Base-by-base conservation (phyloP, 805 yeast genomes). In the Yamadazyma phyllophila region DNA sequence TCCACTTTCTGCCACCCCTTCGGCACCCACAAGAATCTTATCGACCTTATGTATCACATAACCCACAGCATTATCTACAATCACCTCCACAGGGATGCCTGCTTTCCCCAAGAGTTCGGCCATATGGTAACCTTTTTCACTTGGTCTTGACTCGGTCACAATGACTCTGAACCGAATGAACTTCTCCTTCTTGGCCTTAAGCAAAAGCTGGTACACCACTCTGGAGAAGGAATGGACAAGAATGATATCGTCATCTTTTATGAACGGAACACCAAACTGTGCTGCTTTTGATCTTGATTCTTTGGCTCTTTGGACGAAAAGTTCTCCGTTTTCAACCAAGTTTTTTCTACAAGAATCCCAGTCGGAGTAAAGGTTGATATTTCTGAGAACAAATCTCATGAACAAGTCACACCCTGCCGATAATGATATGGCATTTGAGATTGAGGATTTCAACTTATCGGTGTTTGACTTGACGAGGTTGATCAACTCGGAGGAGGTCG, bases 1-100 rank as follows among this genome's bases (percentile, higher is more conserved):
- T 46, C 99, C 99, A 62, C 95, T 85, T 70, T 94, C 99, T 2
- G 96, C 96, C 3, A 94, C 99, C 55, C 99, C 99, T 67, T 94
- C 99, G 1, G 99, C 99, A 45, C 99, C 99, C 53, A 94, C 94
- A 53, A 94, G 78, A 4, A 94, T 87, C 65, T 94, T 92, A 68
- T 92, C 96, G 11, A 91, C 90, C 63, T 87, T 86, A 63, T 89
- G 91, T 48, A 94, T 83, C 32, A 90, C 88, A 55, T 83, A 89
- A 0, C 98, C 98, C 11, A 92, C 97, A 7, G 96, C 96, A 44
- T 89, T 82, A 62, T 94, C 99, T 13, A 88, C 91, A 41, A 94
- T 87, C 43, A 90, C 74, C 43, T 88, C 83, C 10, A 85, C 94
- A 0, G 98, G 98, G 10, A 94, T 87, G 12, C 88, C 92, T 14